phyloP scores from a whole-genome alignment of 192 early-diverging fungal species.

The Phlyctochytrium arcticum region DNA sequence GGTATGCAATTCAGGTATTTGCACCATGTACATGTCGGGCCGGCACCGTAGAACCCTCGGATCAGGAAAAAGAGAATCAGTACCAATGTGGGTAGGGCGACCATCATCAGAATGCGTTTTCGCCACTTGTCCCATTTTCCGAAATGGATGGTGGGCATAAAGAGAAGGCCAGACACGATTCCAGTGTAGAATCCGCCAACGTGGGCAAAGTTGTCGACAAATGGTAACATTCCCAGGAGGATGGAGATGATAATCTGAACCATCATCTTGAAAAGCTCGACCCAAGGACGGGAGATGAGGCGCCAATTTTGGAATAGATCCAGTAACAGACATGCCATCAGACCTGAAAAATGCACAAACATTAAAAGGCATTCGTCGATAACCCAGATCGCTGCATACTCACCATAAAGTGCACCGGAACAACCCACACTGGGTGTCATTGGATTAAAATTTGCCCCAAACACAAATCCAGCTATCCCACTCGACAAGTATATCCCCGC shows the following conservation, averaged over 20 bases:
- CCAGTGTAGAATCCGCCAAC: conserved; percentile 73
- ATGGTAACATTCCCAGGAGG: conserved; percentile 69
- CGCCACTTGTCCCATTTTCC: conserved; percentile 39
- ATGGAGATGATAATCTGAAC: conserved; percentile 63
- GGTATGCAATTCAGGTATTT: conserved; percentile 54
- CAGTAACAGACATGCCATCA: conserved; percentile 72
- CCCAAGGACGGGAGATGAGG: conserved; percentile 54
- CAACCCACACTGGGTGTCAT: conserved; percentile 54
- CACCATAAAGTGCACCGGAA: conserved; percentile 53
- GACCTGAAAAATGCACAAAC: conserved; percentile 47
- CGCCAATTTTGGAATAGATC: conserved; percentile 79
- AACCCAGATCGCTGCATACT: not conserved
- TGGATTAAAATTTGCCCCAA: conserved; percentile 65
- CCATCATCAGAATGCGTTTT: conserved; percentile 32
- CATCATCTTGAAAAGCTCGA: conserved; percentile 64
- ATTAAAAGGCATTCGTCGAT: not conserved
- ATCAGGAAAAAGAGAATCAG: conserved; percentile 31
- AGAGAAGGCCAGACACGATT: conserved; percentile 60
- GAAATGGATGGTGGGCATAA: conserved; percentile 66
- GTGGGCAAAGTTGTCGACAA: conserved; percentile 84
- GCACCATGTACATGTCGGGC: conserved; percentile 35
- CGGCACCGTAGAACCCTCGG: conserved; percentile 28
- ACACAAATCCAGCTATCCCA: conserved; percentile 76
- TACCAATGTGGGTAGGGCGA: conserved; percentile 31
- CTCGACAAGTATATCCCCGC: conserved; percentile 66